Evolutionary conservation across 108 stramenopile genomes (phyloP).

Genomic region (Conticribra weissflogii): DNA sequence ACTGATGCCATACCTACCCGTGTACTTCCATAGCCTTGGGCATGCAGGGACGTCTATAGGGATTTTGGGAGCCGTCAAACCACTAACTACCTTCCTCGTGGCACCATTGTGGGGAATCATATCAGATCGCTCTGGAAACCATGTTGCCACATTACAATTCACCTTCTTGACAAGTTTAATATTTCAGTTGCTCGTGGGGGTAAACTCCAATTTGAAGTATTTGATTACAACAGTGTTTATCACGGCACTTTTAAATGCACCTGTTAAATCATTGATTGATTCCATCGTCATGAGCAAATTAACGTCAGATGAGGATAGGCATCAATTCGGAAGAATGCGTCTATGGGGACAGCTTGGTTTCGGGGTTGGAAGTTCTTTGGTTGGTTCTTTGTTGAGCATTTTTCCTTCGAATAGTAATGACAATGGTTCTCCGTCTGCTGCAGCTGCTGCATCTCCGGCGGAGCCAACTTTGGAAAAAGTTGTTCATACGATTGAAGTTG

Average conservation of each 20-base stretch:
- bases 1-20: slow-evolving; percentile 93
- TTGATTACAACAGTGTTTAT: slow-evolving; percentile 80
- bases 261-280: slow-evolving; percentile 94
- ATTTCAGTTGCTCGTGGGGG: slow-evolving; percentile 71
- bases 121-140: slow-evolving; percentile 75
- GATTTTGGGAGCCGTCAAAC: slow-evolving; percentile 91
- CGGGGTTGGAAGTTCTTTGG: slow-evolving; percentile 83
- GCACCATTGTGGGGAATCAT: slow-evolving; percentile 94
- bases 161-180: slow-evolving; percentile 87
- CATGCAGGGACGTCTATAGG: slow-evolving; percentile 88
- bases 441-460: slow-evolving; percentile 1
- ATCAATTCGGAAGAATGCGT: slow-evolving; percentile 87
- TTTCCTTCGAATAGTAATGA: slow-evolving; percentile 18
- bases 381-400: slow-evolving; percentile 51
- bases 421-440: slow-evolving; percentile 6
- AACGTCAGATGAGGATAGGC: slow-evolving; percentile 57
- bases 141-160: slow-evolving; percentile 79
- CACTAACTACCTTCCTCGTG: slow-evolving; percentile 91
- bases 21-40: slow-evolving; percentile 93
- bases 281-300: slow-evolving; percentile 79
- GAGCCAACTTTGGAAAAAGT: slow-evolving; percentile 27
- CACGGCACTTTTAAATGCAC: slow-evolving; percentile 92
- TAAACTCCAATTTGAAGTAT: slow-evolving; percentile 62
- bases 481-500: slow-evolving; percentile 27
- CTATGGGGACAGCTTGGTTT: slow-evolving; percentile 96